These are phyloP conservation scores for Serendipita sp. DNA, from an alignment of 768 basidiomycete species.

Conservation along the genomic window DNA sequence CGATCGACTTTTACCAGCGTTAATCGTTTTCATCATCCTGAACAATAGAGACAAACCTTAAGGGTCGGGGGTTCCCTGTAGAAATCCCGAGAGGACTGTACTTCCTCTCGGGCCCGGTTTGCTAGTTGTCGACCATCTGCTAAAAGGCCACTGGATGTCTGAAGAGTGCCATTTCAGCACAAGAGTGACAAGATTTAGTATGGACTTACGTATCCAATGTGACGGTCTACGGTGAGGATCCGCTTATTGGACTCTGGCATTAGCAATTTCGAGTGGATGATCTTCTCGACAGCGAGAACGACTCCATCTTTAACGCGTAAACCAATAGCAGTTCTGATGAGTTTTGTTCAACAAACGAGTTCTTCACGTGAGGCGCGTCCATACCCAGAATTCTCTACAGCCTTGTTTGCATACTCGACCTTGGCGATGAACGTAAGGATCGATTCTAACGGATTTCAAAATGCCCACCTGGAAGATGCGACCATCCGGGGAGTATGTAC, in stretches of 20 bases:
- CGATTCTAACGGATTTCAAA: slow-evolving; percentile 4
- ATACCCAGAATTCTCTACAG: slow-evolving; percentile 95
- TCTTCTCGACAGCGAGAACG: slow-evolving; percentile 93
- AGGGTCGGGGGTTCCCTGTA: slow-evolving; percentile 63
- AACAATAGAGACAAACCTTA: slow-evolving; percentile 36
- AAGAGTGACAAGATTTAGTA: neutral
- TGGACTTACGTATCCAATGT: slow-evolving; percentile 69
- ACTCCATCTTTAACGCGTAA: slow-evolving; percentile 88
- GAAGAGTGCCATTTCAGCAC: slow-evolving; percentile 7
- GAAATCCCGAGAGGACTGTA: slow-evolving; percentile 47
- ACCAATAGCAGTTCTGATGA: slow-evolving; percentile 78
- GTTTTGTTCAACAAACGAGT: neutral
- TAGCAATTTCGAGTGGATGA: slow-evolving; percentile 87
- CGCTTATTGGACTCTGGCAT: slow-evolving; percentile 85
- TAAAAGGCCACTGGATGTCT: slow-evolving; percentile 88
- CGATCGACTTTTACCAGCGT: slow-evolving; percentile 28
- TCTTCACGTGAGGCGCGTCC: slow-evolving; percentile 12
- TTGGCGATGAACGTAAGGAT: slow-evolving; percentile 19
- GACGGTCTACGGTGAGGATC: slow-evolving; percentile 85
- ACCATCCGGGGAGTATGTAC: slow-evolving; percentile 92
- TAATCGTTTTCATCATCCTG: neutral
- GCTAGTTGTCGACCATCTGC: slow-evolving; percentile 86
- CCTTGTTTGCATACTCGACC: slow-evolving; percentile 98
- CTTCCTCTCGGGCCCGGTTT: slow-evolving; percentile 73
- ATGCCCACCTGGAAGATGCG: slow-evolving; percentile 82